phyloP scores from a whole-genome alignment of 345 rosid genomes.

The Rhodamnia argentea region DNA sequence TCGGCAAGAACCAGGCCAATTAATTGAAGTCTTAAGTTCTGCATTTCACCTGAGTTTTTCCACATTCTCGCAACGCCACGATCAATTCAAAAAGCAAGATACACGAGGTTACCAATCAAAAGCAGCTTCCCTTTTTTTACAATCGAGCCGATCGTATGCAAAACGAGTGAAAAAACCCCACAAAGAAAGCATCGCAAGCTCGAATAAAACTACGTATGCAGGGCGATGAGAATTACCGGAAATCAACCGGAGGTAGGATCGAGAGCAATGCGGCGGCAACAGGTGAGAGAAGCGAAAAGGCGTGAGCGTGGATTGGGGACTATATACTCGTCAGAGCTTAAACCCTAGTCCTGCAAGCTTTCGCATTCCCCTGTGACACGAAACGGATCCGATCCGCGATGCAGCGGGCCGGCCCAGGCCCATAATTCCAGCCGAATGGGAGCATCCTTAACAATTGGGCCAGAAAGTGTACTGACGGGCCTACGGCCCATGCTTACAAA shows the following conservation, averaged over 20 bases:
- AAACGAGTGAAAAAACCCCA: fast-evolving
- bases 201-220: not conserved
- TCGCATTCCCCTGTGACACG: not conserved
- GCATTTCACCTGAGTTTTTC: not conserved
- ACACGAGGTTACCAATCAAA: not conserved
- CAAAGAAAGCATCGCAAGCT: not conserved
- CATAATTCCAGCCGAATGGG: not conserved
- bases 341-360: not conserved
- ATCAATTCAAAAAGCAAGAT: not conserved
- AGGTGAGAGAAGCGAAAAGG: not conserved
- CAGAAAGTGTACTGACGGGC: not conserved
- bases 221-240: not conserved
- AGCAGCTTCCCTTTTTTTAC: not conserved
- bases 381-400: not conserved
- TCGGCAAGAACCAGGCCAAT: not conserved
- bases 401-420: not conserved
- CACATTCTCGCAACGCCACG: not conserved
- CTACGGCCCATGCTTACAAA: not conserved
- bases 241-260: not conserved
- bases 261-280: not conserved
- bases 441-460: not conserved
- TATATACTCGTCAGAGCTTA: not conserved
- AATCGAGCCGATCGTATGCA: not conserved
- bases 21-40: not conserved
- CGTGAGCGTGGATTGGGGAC: not conserved